Evolutionary conservation across 371 early-diverging fungal species (phyloP), one percentile per base, ranked within the genome.

Genomic region (Apophysomyces sp.): DNA sequence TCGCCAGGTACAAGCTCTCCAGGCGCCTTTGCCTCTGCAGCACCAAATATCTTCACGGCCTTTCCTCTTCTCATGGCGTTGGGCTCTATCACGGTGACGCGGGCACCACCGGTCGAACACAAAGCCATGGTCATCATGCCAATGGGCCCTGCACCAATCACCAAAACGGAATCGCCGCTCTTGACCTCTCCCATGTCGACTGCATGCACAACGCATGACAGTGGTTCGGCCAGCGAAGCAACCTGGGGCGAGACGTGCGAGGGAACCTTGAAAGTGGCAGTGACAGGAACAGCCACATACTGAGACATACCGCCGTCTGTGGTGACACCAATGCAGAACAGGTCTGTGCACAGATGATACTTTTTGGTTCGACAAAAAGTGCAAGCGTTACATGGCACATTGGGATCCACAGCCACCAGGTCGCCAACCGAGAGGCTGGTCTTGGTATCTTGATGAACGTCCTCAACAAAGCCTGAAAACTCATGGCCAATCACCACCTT

Each of bases 131-230:
- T 67, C 85, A 84, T 82, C 26, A 82, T 65, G 39, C 85, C 85
- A 59, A 84, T 82, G 27, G 85, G 85, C 1, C 85, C 85, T 18
- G 82, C 81, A 26, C 85, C 85, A 21, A 83, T 73, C 7, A 84
- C 77, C 16, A 81, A 59, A 0, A 77, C 85, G 8, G 58, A 52
- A 40, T 77, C 75, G 8, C 81, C 81, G 3, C 68, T 77, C 54
- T 80, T 71, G 62, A 80, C 68, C 4, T 61, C 52, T n/a, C 82
- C 85, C 58, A 65, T 74, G 54, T 84, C 82, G 0, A 85, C 80
- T 8, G 83, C 85, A 52, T 85, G 85, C 7, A 85, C 71, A 4
- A 81, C 83, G 52, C 85, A 85, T 2, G 83, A 81, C n/a, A 85
- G 71, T 18, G 85, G 85, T 58, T 85, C 85, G 8, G 85, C 77